These are phyloP conservation scores for Dendrobium nobile DNA, from an alignment of 106 monocot genomes.

Conservation along the genomic window DNA sequence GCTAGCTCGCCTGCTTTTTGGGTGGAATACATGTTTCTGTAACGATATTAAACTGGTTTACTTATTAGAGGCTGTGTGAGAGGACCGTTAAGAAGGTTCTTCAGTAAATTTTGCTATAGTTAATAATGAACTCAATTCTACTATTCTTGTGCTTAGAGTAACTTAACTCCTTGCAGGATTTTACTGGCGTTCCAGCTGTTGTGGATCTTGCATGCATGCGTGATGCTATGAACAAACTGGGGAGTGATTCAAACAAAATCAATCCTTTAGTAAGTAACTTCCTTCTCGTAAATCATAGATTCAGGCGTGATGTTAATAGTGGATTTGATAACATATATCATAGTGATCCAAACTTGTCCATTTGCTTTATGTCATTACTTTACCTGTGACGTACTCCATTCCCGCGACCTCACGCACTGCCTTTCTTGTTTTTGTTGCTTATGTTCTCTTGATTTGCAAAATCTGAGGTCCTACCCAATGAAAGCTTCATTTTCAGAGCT, in stretches of 20 bases:
- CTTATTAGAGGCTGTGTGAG: not conserved
- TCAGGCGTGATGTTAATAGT: too few species aligned
- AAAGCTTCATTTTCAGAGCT: too few species aligned
- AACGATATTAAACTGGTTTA: not conserved
- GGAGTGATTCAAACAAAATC: constrained; percentile 73
- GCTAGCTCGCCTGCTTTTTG: not conserved
- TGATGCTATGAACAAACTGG: constrained; percentile 87
- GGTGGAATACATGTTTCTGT: not conserved
- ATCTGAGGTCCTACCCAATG: too few species aligned
- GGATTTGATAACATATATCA: not conserved
- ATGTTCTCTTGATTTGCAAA: too few species aligned
- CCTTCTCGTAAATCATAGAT: not conserved
- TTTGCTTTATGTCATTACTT: constrained; percentile 2
- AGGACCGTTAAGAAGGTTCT: not conserved
- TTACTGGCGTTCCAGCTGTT: constrained; percentile 91
- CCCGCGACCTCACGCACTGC: too few species aligned
- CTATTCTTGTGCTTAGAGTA: not conserved
- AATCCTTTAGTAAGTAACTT: constrained; percentile 65
- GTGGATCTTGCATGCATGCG: constrained; percentile 91
- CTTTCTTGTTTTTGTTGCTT: too few species aligned
- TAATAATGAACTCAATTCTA: not conserved
- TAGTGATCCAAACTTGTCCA: not conserved
- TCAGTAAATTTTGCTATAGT: not conserved
- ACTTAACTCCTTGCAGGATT: constrained; percentile 38
- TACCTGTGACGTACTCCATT: not conserved